These are phyloP conservation scores for Saprolegnia diclina DNA, from an alignment of 352 stramenopile species.

Conservation along the genomic window DNA sequence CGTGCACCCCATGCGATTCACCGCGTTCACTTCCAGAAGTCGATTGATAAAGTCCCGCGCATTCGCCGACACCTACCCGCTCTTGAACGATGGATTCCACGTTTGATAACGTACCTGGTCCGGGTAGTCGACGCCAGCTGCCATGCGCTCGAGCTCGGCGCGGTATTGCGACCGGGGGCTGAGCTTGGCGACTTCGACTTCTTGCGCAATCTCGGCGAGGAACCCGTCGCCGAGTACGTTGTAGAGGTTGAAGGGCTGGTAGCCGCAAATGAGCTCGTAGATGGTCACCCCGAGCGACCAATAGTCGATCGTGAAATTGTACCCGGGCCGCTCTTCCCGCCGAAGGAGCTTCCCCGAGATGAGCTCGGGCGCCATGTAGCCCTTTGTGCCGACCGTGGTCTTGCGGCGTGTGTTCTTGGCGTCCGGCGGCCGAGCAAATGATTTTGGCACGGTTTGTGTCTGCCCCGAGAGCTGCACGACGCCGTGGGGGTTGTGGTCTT, in stretches of 20 bases:
- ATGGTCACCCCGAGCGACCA: conserved; percentile 82
- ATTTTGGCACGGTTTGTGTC: conserved; percentile 22
- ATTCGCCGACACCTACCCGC: conserved; percentile 40
- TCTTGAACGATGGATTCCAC: no score
- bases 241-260: conserved; percentile 73
- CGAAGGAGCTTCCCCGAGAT: conserved; percentile 81
- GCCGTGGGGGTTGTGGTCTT: neutral
- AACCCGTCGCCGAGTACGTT: conserved; percentile 50
- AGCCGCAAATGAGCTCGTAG: conserved; percentile 85
- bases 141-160: conserved; percentile 78
- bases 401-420: conserved; percentile 62
- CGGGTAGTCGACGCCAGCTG: conserved; percentile 35
- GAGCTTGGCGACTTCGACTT: conserved; percentile 63
- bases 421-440: conserved; percentile 35
- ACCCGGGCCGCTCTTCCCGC: conserved; percentile 66
- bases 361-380: conserved; percentile 90
- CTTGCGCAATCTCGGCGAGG: conserved; percentile 71
- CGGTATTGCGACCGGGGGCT: conserved; percentile 69
- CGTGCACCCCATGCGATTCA: conserved; percentile 67
- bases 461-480: conserved; percentile 4
- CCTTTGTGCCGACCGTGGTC: conserved; percentile 81
- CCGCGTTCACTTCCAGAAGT: conserved; percentile 71
- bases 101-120: conserved; percentile 16
- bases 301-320: conserved; percentile 71
- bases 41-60: conserved; percentile 73